Percentiles rank a stretch among this genome's conserved stretches.
phyloP scores from a whole-genome alignment of 208 protist genomes.

The Leishmania gerbilli region DNA sequence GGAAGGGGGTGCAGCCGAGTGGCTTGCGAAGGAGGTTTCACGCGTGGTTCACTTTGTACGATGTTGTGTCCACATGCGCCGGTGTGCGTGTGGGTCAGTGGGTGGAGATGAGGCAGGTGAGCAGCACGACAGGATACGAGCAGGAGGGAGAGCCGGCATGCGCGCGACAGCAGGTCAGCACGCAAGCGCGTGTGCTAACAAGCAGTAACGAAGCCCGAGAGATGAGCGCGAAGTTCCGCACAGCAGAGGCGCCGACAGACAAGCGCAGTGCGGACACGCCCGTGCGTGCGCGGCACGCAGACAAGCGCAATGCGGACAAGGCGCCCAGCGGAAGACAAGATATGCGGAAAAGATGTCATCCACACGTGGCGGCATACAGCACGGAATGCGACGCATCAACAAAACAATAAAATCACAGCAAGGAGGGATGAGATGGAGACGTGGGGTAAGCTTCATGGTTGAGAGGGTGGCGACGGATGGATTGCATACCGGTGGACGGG shows the following conservation, averaged over 20 bases:
- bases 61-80: neutral
- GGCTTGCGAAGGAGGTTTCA: neutral
- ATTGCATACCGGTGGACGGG: neutral
- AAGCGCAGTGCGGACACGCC: neutral
- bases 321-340: too few relatives aligned
- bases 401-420: neutral
- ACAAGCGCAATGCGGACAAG: too few relatives aligned
- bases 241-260: neutral
- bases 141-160: neutral
- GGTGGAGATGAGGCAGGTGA: neutral
- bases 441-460: too few relatives aligned
- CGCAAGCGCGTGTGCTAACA: too few relatives aligned
- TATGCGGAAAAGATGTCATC: too few relatives aligned
- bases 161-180: neutral
- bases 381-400: neutral
- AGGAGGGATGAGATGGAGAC: neutral
- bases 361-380: too few relatives aligned
- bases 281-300: neutral
- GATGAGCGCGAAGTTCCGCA: neutral
- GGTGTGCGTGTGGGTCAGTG: neutral
- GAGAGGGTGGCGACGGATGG: neutral
- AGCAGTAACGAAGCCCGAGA: neutral
- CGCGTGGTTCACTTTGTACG: neutral
- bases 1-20: neutral
- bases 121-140: neutral